Conservation (phyloP, 345 rosid genomes). For the Clarkia xantiana region DNA sequence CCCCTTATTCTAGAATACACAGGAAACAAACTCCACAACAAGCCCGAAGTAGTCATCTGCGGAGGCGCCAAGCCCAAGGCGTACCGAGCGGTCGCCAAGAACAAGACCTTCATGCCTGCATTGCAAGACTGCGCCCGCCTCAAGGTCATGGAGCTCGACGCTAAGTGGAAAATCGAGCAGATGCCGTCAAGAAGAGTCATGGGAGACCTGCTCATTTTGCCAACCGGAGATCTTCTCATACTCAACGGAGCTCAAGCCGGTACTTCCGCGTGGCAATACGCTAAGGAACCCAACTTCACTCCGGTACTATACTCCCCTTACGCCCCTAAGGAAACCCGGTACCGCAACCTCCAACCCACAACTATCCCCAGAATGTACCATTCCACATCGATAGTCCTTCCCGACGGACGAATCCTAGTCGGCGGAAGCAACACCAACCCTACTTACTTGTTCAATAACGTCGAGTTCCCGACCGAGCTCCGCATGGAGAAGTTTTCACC, state of each 20-base stretch:
- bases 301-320: slow-evolving; percentile 35
- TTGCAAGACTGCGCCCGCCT: too few relatives aligned
- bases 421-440: slow-evolving; percentile 33
- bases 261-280: slow-evolving; percentile 49
- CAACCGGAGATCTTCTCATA: too few relatives aligned
- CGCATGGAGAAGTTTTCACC: slow-evolving; percentile 31
- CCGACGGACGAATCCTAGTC: slow-evolving; percentile 25
- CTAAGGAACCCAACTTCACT: slow-evolving; percentile 40
- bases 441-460: slow-evolving; percentile 14
- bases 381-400: slow-evolving; percentile 19
- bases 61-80: too few relatives aligned
- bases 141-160: too few relatives aligned
- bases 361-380: slow-evolving; percentile 24
- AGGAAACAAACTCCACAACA: too few relatives aligned
- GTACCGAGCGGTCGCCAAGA: too few relatives aligned
- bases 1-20: too few relatives aligned
- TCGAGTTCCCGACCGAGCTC: slow-evolving; percentile 20
- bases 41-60: too few relatives aligned
- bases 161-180: too few relatives aligned
- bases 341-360: slow-evolving; percentile 12
- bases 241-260: slow-evolving; percentile 15
- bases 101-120: too few relatives aligned
- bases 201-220: too few relatives aligned
- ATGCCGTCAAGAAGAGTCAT: too few relatives aligned
- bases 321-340: slow-evolving; percentile 9